Percentiles rank a stretch among this genome's conserved stretches.
Evolutionary conservation across 1,284 basidiomycete genomes (phyloP).

Genomic region (Fomitopsis schrenkii): DNA sequence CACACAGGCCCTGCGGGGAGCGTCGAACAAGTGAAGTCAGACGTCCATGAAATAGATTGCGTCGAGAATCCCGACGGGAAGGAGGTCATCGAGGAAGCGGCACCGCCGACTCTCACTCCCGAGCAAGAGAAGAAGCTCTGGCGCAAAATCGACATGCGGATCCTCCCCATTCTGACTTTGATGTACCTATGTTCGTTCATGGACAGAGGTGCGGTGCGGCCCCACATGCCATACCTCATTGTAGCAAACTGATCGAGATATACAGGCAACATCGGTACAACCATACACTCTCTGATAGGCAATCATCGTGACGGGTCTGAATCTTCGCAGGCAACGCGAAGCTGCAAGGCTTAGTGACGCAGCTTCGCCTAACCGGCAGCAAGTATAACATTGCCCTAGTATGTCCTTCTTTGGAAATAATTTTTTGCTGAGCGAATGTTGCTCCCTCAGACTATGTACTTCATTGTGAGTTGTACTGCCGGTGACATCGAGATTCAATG

Average conservation of each 20-base stretch:
- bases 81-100: too few species aligned
- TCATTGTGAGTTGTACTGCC: slow-evolving; percentile 44
- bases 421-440: not conserved
- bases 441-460: slow-evolving; percentile 56
- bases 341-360: slow-evolving; percentile 50
- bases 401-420: slow-evolving; percentile 25
- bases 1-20: too few species aligned
- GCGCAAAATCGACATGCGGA: slow-evolving; percentile 57
- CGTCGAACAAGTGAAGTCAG: too few species aligned
- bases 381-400: slow-evolving; percentile 51
- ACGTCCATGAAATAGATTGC: too few species aligned
- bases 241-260: not conserved
- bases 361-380: slow-evolving; percentile 54
- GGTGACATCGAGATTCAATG: not conserved
- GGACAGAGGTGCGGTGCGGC: slow-evolving; percentile 2
- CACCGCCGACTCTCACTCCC: slow-evolving; percentile 32
- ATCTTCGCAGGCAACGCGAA: slow-evolving; percentile 53
- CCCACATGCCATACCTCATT: not conserved
- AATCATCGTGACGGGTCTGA: not conserved
- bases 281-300: not conserved
- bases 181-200: slow-evolving; percentile 8
- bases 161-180: slow-evolving; percentile 51
- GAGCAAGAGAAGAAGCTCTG: slow-evolving; percentile 56
- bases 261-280: slow-evolving; percentile 4
- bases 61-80: too few species aligned